A percentile compares a stretch with the other conserved stretches of the same genome.
Conservation (phyloP, 208 protist species). For the Leishmania amazonensis region DNA sequence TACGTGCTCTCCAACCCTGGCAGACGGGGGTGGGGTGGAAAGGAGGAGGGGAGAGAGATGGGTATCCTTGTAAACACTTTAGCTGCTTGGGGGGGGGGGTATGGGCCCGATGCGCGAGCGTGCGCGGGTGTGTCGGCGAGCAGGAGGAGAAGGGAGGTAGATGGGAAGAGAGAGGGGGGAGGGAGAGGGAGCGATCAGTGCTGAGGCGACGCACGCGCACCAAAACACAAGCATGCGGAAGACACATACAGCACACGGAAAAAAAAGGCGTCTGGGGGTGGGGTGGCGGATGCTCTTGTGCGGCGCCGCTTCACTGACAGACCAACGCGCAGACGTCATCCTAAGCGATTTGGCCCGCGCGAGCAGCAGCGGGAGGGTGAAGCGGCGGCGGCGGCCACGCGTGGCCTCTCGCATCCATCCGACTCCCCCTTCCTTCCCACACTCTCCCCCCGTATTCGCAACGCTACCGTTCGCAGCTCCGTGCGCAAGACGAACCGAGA, state of each 20-base stretch:
- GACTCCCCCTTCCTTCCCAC: not conserved
- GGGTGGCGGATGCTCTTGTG: not conserved
- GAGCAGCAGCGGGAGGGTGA: not conserved
- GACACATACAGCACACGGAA: too few relatives aligned
- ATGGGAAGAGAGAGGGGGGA: not conserved
- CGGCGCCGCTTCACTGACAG: not conserved
- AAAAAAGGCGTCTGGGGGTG: too few relatives aligned
- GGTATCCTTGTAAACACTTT: not conserved
- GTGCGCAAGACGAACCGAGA: not conserved
- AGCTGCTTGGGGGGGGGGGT: not conserved
- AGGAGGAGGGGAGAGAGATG: not conserved
- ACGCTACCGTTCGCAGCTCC: not conserved
- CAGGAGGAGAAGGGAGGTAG: not conserved
- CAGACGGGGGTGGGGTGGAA: not conserved
- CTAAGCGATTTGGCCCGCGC: not conserved
- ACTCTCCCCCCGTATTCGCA: not conserved
- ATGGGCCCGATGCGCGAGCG: not conserved
- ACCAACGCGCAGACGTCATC: not conserved
- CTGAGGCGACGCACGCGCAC: not conserved
- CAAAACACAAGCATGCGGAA: not conserved
- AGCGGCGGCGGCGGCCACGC: not conserved
- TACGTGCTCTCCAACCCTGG: not conserved
- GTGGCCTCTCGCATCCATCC: not conserved
- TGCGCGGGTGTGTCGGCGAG: not conserved
- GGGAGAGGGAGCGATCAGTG: not conserved